These are phyloP conservation scores for Hansenula sp. DNA, from an alignment of 1,139 yeast genomes.

Conservation along the genomic window DNA sequence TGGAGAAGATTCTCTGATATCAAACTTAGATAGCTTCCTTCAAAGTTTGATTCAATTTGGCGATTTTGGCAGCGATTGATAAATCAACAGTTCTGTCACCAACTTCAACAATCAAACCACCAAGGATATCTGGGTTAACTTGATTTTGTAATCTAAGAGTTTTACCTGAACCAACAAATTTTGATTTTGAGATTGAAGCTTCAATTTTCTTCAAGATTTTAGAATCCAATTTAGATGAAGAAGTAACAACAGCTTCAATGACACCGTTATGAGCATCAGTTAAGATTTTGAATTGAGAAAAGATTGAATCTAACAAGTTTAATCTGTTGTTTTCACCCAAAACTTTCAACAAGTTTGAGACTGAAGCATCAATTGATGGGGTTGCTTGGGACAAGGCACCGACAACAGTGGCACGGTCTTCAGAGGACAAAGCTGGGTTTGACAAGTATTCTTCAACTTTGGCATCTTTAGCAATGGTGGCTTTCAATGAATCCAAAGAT, in stretches of 20 bases:
- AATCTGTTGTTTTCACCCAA: constrained; percentile 96
- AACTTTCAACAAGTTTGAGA: constrained; percentile 75
- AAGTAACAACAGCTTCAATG: constrained; percentile 90
- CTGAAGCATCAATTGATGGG: constrained; percentile 60
- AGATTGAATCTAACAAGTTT: constrained; percentile 59
- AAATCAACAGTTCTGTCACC: constrained; percentile 97
- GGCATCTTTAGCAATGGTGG: constrained; percentile 57
- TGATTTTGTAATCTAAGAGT: constrained; percentile 79
- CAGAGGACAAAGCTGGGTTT: constrained; percentile 81
- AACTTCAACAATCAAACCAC: constrained; percentile 94
- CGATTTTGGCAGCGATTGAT: constrained; percentile 79
- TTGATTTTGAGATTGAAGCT: constrained; percentile 71
- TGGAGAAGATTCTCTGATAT: not conserved
- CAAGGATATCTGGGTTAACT: constrained; percentile 87
- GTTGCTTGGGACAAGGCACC: constrained; percentile 51
- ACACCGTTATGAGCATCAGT: constrained; percentile 89
- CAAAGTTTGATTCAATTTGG: constrained; percentile 85
- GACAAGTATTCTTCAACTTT: constrained; percentile 58
- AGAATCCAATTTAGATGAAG: constrained; percentile 82
- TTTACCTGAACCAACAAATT: constrained; percentile 82
- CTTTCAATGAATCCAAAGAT: constrained; percentile 58
- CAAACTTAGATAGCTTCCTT: constrained; percentile 66
- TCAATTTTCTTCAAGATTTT: constrained; percentile 78
- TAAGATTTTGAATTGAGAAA: constrained; percentile 69
- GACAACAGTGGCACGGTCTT: constrained; percentile 73